Base-by-base conservation (phyloP, 345 rosid genomes). In the Salix udensis region DNA sequence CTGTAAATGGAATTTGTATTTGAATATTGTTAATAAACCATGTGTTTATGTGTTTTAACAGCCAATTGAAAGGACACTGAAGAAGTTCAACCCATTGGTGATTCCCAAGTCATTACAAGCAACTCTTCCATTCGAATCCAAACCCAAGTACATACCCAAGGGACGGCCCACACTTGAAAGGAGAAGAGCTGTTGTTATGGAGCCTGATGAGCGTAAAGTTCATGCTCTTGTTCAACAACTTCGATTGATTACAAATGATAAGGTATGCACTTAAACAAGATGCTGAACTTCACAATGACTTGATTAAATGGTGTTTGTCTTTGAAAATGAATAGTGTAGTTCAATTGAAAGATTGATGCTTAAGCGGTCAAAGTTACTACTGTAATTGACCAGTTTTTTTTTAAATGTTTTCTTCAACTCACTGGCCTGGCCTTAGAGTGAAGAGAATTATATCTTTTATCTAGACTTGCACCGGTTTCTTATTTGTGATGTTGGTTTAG, bases 151-250 rank as follows among this genome's bases (percentile, higher is more conserved):
- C 80, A 77, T 60, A 67, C 88, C 96, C 21, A 78, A 66, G 37
- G 68, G 83, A 76, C 84, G 74, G 68, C 92, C 90, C 0, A 72
- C 73, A 37, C 85, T 96, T 70, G 94, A 92, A 52, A 80, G 61
- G 7, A 87, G 77, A 86, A 85, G 94, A 83, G 97, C 97, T 44
- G 97, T 96, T 72, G 87, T 96, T 16, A 85, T 89, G 96, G 94
- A 91, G 28, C 87, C 92, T 15, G 79, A 75, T 53, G 95, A 96
- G 79, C 78, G 89, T 28, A 84, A 82, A 86, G 87, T 81, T 11
- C 90, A 81, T 68, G 75, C 86, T 34, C 84, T 86, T 77, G 71
- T 91, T 83, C 92, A 92, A 77, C 96, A 96, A 24, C 26, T 24
- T 58, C 88, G 82, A 62, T 83, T 85, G 76, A 87, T 93, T 13